Conservation (phyloP, 192 early-diverging fungal genomes). For the Linnemannia hyalina region DNA sequence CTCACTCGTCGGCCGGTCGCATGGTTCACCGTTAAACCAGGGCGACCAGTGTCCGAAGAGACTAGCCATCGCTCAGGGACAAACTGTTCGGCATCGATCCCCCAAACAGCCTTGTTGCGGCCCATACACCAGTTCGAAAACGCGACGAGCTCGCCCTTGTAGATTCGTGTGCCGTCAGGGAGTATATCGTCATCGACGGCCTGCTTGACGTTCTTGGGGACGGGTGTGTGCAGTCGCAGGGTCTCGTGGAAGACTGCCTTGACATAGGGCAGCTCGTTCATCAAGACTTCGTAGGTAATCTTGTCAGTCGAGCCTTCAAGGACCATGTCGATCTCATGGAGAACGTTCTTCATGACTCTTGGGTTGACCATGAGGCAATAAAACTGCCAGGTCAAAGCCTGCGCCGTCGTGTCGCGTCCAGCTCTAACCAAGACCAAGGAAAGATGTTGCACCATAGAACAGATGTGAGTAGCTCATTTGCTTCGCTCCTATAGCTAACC, state of each 20-base stretch:
- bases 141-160: conserved; percentile 62
- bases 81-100: conserved; percentile 63
- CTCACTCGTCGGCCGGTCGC: not conserved
- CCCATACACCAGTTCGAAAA: conserved; percentile 70
- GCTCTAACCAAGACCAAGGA: conserved; percentile 16
- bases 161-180: conserved; percentile 72
- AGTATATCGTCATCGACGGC: conserved; percentile 68
- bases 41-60: not conserved
- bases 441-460: not conserved
- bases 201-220: conserved; percentile 70
- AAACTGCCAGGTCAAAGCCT: conserved; percentile 65
- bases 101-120: conserved; percentile 63
- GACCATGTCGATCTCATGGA: conserved; percentile 54
- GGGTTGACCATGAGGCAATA: conserved; percentile 62
- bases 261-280: conserved; percentile 33
- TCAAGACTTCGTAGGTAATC: conserved; percentile 32
- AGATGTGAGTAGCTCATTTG: not conserved
- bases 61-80: conserved; percentile 68
- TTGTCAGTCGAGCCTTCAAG: conserved; percentile 26
- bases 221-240: conserved; percentile 73
- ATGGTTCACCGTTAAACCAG: not conserved
- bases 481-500: not conserved
- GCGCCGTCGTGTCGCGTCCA: conserved; percentile 74
- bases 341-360: conserved; percentile 40
- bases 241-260: conserved; percentile 64